phyloP scores from a whole-genome alignment of 2,329 filamentous ascomycete genomes.

The Pseudocercospora ulei region DNA sequence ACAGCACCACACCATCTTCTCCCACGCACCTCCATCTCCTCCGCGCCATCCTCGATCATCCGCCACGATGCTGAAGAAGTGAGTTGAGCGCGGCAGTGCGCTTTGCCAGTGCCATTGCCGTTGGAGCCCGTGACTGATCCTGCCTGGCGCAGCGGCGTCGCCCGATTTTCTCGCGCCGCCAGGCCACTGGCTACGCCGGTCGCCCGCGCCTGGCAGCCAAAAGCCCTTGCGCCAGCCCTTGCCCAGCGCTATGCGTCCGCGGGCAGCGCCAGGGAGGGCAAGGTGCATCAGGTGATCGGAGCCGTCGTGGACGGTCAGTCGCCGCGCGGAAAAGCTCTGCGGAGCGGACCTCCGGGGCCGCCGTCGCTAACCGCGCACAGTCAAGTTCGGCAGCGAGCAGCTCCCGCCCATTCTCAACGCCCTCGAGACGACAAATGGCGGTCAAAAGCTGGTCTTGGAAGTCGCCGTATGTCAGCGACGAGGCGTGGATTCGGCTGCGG shows the following conservation, averaged over 20 bases:
- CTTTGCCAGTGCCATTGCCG: slow-evolving; percentile 35
- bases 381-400: slow-evolving; percentile 92
- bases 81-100: slow-evolving; percentile 37
- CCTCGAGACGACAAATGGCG: slow-evolving; percentile 80
- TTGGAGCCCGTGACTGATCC: slow-evolving; percentile 31
- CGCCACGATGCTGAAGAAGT: slow-evolving; percentile 77
- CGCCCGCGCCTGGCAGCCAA: slow-evolving; percentile 49
- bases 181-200: slow-evolving; percentile 50
- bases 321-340: slow-evolving; percentile 24
- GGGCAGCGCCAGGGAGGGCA: slow-evolving; percentile 50
- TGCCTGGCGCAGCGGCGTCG: slow-evolving; percentile 53
- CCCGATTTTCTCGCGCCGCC: slow-evolving; percentile 50
- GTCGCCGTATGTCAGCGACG: slow-evolving; percentile 63
- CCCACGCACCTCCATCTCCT: slow-evolving; percentile 1
- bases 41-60: slow-evolving; percentile 42
- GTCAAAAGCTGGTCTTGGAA: slow-evolving; percentile 90
- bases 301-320: slow-evolving; percentile 99
- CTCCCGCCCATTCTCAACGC: slow-evolving; percentile 97
- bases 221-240: slow-evolving; percentile 50
- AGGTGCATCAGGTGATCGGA: slow-evolving; percentile 81
- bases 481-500: slow-evolving; percentile 16
- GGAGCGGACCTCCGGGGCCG: slow-evolving; percentile 23
- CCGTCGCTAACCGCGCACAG: slow-evolving; percentile 42
- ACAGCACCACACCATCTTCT: slow-evolving; percentile 12
- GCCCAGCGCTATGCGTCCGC: slow-evolving; percentile 54